Conservation (phyloP, 148 eudicot genomes). For the Vaccinium vitisidaea region DNA sequence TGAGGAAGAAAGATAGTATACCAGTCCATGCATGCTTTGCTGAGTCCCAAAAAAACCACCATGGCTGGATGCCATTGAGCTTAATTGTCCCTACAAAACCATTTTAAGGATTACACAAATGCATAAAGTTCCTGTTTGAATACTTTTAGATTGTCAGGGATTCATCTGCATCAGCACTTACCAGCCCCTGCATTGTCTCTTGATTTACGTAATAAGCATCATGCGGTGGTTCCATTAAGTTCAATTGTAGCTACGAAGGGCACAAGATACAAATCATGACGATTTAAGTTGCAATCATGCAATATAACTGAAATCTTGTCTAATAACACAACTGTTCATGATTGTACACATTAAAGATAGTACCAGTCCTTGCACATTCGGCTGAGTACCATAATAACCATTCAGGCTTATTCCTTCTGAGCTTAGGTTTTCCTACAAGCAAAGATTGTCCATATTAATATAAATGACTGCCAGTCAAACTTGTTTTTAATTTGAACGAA, state of each 20-base stretch:
- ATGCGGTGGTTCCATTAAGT: slow-evolving; percentile 95
- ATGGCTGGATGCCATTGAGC: slow-evolving; percentile 62
- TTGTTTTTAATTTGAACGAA: neutral
- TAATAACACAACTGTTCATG: neutral
- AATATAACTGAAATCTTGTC: slow-evolving; percentile 3
- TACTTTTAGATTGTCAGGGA: neutral
- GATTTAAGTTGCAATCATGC: neutral
- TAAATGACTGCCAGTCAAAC: neutral
- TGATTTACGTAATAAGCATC: slow-evolving; percentile 80
- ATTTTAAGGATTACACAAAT: neutral
- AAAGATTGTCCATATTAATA: neutral
- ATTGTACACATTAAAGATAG: slow-evolving; percentile 10
- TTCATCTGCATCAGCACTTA: slow-evolving; percentile 37
- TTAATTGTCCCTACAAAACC: slow-evolving; percentile 65
- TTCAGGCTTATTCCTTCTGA: slow-evolving; percentile 58
- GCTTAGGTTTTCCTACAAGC: slow-evolving; percentile 51
- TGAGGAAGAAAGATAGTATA: slow-evolving; percentile 23
- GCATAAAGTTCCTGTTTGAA: neutral
- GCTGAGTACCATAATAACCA: slow-evolving; percentile 71
- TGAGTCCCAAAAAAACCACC: slow-evolving; percentile 80
- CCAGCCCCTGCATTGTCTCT: slow-evolving; percentile 85
- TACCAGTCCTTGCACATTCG: slow-evolving; percentile 80
- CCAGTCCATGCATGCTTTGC: slow-evolving; percentile 77
- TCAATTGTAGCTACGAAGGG: slow-evolving; percentile 64
- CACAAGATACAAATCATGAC: slow-evolving; percentile 7